These are phyloP conservation scores for Magnolia sinica DNA, from an alignment of 164 flowering plant genomes.

Conservation along the genomic window DNA sequence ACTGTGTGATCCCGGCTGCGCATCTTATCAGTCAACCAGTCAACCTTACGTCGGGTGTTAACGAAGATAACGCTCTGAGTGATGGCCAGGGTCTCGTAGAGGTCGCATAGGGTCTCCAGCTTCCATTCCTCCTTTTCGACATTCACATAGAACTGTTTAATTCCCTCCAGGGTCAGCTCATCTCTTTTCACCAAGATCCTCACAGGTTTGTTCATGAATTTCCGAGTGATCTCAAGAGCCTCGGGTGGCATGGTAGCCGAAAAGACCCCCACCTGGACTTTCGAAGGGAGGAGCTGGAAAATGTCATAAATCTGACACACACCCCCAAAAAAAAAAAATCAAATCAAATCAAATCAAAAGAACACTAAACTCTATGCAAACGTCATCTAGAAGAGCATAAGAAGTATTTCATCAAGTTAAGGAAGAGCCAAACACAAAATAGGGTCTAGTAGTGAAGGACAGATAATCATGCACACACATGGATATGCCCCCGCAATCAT, in stretches of 20 bases:
- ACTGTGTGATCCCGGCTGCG: constrained; percentile 63
- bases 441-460: too few relatives aligned
- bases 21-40: constrained; percentile 71
- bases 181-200: constrained; percentile 65
- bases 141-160: constrained; percentile 76
- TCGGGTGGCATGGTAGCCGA: constrained; percentile 77
- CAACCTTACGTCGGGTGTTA: constrained; percentile 83
- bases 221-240: constrained; percentile 64
- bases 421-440: neutral
- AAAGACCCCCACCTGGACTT: constrained; percentile 64
- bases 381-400: neutral
- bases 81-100: constrained; percentile 80
- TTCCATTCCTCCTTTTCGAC: constrained; percentile 90
- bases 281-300: constrained; percentile 57
- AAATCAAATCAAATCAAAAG: neutral
- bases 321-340: neutral
- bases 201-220: constrained; percentile 73
- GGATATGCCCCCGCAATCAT: too few relatives aligned
- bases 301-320: constrained; percentile 58
- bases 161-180: constrained; percentile 84
- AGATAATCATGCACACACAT: too few relatives aligned
- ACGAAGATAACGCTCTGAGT: constrained; percentile 90
- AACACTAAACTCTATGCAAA: too few relatives aligned
- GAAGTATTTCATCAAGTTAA: neutral
- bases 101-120: constrained; percentile 83